Conservation (phyloP, 2,329 filamentous ascomycete genomes). For the Pseudopithomyces maydicus region DNA sequence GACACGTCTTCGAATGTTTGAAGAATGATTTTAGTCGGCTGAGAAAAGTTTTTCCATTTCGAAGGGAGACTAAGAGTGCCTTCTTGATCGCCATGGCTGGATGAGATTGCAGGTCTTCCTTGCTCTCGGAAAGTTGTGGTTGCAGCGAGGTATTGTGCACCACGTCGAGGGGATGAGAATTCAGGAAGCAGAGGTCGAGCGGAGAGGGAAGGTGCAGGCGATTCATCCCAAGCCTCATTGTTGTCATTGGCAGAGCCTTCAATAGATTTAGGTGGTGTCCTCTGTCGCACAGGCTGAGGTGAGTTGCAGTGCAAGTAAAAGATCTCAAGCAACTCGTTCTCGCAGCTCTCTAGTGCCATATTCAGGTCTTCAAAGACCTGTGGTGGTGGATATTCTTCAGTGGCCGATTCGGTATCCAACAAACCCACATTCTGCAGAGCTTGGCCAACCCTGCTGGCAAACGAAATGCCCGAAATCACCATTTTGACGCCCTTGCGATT, state of each 20-base stretch:
- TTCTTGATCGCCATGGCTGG: conserved; percentile 18
- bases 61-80: conserved; percentile 37
- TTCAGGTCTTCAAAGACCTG: conserved; percentile 87
- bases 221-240: conserved; percentile 23
- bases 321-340: conserved; percentile 85
- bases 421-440: conserved; percentile 85
- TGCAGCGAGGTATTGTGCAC: conserved; percentile 78
- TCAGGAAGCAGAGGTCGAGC: conserved; percentile 55
- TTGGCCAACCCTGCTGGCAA: conserved; percentile 75
- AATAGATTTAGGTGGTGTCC: conserved; percentile 43
- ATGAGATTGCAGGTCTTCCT: conserved; percentile 44
- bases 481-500: conserved; percentile 77
- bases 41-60: conserved; percentile 85
- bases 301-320: conserved; percentile 51
- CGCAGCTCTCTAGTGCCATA: conserved; percentile 89
- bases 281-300: conserved; percentile 50
- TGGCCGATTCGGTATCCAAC: conserved; percentile 72
- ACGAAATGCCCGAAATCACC: conserved; percentile 80
- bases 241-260: conserved; percentile 9
- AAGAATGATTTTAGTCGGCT: conserved; percentile 87
- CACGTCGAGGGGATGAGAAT: conserved; percentile 78
- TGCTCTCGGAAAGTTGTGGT: conserved; percentile 73
- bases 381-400: conserved; percentile 56
- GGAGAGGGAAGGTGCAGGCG: conserved; percentile 29
- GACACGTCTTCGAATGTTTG: conserved; percentile 94